Evolutionary conservation across 495 filamentous ascomycete species (phyloP), one percentile per base, ranked within the genome.

Genomic region (Lineolata rhizophorae): DNA sequence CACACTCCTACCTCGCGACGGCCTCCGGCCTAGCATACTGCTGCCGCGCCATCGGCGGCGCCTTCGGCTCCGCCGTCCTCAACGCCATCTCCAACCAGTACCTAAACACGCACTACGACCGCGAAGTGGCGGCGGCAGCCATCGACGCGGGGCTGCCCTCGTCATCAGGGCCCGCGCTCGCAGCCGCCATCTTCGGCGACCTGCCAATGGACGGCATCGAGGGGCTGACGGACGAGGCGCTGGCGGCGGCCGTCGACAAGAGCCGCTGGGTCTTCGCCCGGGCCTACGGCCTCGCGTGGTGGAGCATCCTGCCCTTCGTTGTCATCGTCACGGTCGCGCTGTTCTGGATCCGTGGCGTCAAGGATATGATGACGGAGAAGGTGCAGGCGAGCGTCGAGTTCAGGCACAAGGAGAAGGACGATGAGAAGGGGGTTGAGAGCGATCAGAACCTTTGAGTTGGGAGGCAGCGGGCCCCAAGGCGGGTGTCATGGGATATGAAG

Each of bases 1-100:
- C 62, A 1, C 62, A 64, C 35, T 55, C 57, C 10, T 64, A 55
- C 38, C 52, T 66, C 18, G 59, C 58, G 4, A 64, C 61, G 2
- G 60, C 62, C 0, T 62, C 62, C 3, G 62, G 61, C 3, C 51
- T 66, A 0, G 58, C 55, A 12, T 62, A 62, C 49, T 61, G 56
- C 9, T 58, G 58, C 3, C 44, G 60, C 19, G 61, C 61, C 21
- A 58, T 66, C 33, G 60, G 60, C 19, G 59, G 61, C 18, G 61
- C 61, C 2, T 64, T 64, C 31, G 60, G 58, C 0, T 61, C 56
- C 3, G 61, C 61, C 2, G 58, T 62, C 12, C 43, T 64, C n/a
- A 51, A 62, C 33, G 57, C 59, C 10, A 62, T 66, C 27, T 59
- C 62, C 35, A 64, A 64, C 36, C 47, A 50, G 29, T 55, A 58